Base-by-base conservation (phyloP, 805 yeast species). In the Komagataella kurtzmanii region DNA sequence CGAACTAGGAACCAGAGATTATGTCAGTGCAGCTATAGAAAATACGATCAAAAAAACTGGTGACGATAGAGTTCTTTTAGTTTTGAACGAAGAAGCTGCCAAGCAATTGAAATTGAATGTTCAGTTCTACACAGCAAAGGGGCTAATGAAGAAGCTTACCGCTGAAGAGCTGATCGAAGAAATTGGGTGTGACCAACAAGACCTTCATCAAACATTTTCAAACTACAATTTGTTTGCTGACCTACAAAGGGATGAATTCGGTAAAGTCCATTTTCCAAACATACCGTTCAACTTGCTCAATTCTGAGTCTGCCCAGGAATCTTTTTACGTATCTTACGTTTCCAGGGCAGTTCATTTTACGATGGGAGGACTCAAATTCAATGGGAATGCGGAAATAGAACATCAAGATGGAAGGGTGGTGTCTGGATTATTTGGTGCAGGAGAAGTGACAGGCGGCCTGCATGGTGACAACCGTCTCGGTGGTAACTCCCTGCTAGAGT, bases 381-480 rank as follows among this genome's bases (percentile, higher is more conserved):
- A 76, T 57, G 71, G 71, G 47, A 64, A 70, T 47, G 66, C 79
- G 1, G 62, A 74, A 61, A 59, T 66, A 54, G 50, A 74, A 51
- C 56, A 67, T n/a, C 65, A 61, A 47, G 58, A 62, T 17, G 52
- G 62, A 1, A 24, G 17, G 5, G 57, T 70, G 7, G 64, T 75
- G 2, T 58, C 64, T 1, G 80, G 81, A 14, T 58, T 81, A 7
- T 81, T 69, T 61, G 86, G 86, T 0, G 77, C 77, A 18, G 88
- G 88, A 12, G 88, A 82, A 60, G 75, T 79, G 18, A 75, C 82
- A 49, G 87, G 86, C 17, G 88, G 86, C 46, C 76, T 81, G 4
- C 87, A 81, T 59, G 88, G 88, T 8, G 73, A 69, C 14, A 79
- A 79, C 57, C 71, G 86, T 62, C 63, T 82, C 24, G 81, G 80